These are phyloP conservation scores for Closterium sp. DNA, from an alignment of 139 green algal genomes.

Conservation along the genomic window DNA sequence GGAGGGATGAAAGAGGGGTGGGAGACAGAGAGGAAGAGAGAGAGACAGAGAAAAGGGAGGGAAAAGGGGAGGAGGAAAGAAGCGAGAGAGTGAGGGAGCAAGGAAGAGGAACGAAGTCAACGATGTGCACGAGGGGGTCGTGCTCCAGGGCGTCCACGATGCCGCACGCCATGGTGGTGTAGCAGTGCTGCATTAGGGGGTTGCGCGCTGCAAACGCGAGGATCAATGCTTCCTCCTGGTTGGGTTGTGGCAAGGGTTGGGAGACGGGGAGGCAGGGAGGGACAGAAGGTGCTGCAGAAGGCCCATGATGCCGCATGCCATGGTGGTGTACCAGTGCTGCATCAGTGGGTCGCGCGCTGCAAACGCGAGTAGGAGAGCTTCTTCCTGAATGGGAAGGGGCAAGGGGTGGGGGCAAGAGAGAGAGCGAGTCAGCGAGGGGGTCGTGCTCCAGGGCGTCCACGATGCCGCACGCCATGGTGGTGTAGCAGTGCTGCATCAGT, in stretches of 20 bases:
- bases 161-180: not conserved
- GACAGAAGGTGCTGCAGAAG: too few species aligned
- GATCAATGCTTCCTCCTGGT: not conserved
- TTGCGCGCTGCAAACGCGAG: not conserved
- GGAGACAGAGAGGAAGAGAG: too few species aligned
- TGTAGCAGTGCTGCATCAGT: not conserved
- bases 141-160: constrained; percentile 14
- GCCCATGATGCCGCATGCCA: not conserved
- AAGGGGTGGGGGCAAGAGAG: too few species aligned
- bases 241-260: not conserved
- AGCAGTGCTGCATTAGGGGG: not conserved
- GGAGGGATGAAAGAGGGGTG: too few species aligned
- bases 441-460: too few species aligned
- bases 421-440: not conserved
- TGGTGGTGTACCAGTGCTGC: not conserved
- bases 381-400: too few species aligned
- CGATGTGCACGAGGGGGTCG: constrained; percentile 16
- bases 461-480: not conserved
- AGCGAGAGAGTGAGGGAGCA: too few species aligned
- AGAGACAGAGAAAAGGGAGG: too few species aligned
- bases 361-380: too few species aligned
- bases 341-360: not conserved
- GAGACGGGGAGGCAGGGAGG: too few species aligned
- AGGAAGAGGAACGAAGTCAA: constrained; percentile 7
- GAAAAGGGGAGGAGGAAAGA: too few species aligned